phyloP scores from a whole-genome alignment of 2,329 filamentous ascomycete species.

The Hirsutella minnesotensis region DNA sequence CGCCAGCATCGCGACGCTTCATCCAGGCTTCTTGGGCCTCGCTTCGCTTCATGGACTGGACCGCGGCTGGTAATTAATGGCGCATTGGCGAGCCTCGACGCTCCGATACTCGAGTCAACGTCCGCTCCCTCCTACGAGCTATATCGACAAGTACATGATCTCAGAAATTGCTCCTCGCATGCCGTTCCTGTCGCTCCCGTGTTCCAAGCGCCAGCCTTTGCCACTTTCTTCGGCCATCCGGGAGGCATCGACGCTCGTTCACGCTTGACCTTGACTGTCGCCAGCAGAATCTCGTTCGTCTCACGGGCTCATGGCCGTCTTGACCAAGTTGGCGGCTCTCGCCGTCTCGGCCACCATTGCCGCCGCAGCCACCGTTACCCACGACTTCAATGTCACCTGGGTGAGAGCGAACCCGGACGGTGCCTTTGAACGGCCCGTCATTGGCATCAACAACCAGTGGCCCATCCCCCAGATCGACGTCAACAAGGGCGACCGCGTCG shows the following conservation, averaged over 20 bases:
- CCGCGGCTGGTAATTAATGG: not conserved
- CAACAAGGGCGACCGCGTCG: slow-evolving; percentile 47
- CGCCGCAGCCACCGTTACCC: slow-evolving; percentile 33
- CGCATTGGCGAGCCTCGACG: not conserved
- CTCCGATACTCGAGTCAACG: no score
- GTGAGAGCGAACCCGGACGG: slow-evolving; percentile 62
- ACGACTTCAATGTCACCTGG: slow-evolving; percentile 62
- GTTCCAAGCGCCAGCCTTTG: no score
- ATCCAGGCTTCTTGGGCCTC: not conserved
- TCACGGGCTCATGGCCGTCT: slow-evolving; percentile 6
- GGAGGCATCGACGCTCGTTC: no score
- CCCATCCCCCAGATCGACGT: slow-evolving; percentile 57
- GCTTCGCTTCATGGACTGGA: not conserved
- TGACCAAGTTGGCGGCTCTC: slow-evolving; percentile 6
- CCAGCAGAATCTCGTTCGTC: no score
- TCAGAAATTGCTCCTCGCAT: no score
- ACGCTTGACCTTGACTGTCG: no score
- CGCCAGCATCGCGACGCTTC: not conserved
- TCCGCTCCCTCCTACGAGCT: no score
- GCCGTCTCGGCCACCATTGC: slow-evolving; percentile 9
- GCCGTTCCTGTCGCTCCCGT: no score
- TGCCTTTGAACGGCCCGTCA: slow-evolving; percentile 48
- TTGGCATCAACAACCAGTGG: slow-evolving; percentile 70
- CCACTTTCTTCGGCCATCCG: no score
- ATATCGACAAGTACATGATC: no score